These are phyloP conservation scores for Syncephalastrum sp. DNA, from an alignment of 371 early-diverging fungal genomes.

Conservation along the genomic window DNA sequence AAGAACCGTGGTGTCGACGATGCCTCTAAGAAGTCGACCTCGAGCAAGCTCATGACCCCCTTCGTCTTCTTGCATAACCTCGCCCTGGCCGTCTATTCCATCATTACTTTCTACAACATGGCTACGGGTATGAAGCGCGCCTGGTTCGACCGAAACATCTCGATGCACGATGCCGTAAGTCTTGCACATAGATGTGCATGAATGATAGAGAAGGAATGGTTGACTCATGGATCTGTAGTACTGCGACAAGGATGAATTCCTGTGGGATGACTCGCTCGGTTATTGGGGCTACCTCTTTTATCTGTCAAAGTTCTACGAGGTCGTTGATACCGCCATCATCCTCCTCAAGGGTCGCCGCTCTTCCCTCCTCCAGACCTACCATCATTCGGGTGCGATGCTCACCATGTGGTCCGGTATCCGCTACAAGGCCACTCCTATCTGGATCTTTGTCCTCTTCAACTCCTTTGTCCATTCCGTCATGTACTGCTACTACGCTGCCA, in stretches of 20 bases:
- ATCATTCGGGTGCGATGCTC: conserved; percentile 85
- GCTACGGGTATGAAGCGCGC: conserved; percentile 52
- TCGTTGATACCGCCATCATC: conserved; percentile 85
- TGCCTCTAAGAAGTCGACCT: conserved; percentile 27
- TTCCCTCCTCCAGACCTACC: conserved; percentile 84
- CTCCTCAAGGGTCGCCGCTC: conserved; percentile 78
- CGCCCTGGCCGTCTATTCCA: conserved; percentile 67
- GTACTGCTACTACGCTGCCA: conserved; percentile 86
- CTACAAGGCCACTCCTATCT: conserved; percentile 74
- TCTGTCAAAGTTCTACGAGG: conserved; percentile 86
- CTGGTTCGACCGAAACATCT: conserved; percentile 35
- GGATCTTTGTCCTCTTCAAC: conserved; percentile 87
- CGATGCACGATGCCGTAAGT: conserved; percentile 53
- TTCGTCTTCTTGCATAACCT: conserved; percentile 71
- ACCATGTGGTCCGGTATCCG: conserved; percentile 71
- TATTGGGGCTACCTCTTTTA: conserved; percentile 85
- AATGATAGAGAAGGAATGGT: neutral
- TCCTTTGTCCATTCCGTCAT: conserved; percentile 90
- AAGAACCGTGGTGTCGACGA: conserved; percentile 41
- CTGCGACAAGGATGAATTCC: conserved; percentile 65
- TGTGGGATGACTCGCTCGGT: conserved; percentile 73
- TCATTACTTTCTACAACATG: conserved; percentile 67
- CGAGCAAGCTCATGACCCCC: conserved; percentile 60
- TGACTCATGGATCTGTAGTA: conserved; percentile 32
- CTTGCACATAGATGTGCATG: neutral